Conservation (phyloP, 1,139 yeast species). For the Geotrichum carabidarum region DNA sequence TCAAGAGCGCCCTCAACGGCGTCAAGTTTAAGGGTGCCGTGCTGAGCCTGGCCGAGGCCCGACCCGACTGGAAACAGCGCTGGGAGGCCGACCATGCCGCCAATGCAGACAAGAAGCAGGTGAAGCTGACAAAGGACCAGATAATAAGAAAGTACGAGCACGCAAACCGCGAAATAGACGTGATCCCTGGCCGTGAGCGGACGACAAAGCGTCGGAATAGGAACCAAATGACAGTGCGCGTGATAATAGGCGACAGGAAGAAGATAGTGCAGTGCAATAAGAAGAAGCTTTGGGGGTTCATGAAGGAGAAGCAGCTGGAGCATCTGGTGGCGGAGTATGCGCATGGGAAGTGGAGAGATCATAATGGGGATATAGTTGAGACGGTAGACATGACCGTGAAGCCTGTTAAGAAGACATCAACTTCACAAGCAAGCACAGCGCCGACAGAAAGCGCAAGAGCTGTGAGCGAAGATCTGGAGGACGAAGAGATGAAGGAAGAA, state of each 20-base stretch:
- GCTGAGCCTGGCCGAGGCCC: constrained; percentile 50
- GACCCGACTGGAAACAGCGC: constrained; percentile 42
- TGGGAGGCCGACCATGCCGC: constrained; percentile 43
- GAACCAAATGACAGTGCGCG: constrained; percentile 56
- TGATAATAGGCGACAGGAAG: constrained; percentile 53
- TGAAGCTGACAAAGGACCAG: constrained; percentile 38
- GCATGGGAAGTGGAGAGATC: constrained; percentile 77
- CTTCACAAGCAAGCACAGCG: constrained; percentile 1
- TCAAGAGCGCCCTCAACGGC: constrained; percentile 60
- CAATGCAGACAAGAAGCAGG: constrained; percentile 25
- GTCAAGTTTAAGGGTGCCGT: constrained; percentile 69
- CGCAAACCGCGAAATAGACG: constrained; percentile 43
- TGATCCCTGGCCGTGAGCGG: constrained; percentile 62
- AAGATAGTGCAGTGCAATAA: constrained; percentile 57
- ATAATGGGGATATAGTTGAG: constrained; percentile 74
- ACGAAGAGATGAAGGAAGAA: constrained; percentile 24
- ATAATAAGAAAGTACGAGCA: constrained; percentile 42
- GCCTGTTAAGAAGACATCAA: constrained; percentile 8
- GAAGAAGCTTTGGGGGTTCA: constrained; percentile 86
- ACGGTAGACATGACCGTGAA: constrained; percentile 26
- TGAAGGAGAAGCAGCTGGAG: constrained; percentile 54
- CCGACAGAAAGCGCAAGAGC: constrained; percentile 8
- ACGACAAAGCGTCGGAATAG: constrained; percentile 44
- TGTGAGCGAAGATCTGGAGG: constrained; percentile 25
- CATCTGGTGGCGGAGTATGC: constrained; percentile 60